Evolutionary conservation across 129 eudicot species (phyloP), one percentile per base, ranked within the genome.

Genomic region (Chrysanthemum seticuspe): DNA sequence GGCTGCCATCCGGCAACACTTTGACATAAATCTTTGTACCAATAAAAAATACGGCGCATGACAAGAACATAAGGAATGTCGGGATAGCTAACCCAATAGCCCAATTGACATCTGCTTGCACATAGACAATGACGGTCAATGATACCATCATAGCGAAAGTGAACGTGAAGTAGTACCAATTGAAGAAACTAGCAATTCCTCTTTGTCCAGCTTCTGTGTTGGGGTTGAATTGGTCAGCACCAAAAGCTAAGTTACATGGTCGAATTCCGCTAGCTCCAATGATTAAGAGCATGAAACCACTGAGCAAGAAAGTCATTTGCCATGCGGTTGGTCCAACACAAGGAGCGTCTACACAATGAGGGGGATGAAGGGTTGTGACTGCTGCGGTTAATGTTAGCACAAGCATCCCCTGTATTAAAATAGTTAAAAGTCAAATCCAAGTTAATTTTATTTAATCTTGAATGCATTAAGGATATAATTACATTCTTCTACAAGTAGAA

Each of bases 81-180:
- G 88, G 88, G 36, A 84, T 77, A 4, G 83, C 85, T 62, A 84
- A 70, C 7, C 88, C 88, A 7, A 84, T 77, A 15, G 84, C 85
- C 88, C 88, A 84, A 51, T 70, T 80, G 52, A 84, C 13, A 18
- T 80, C 34, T 2, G 88, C 66, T 69, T 84, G 88, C 21, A 84
- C 80, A 51, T 84, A 84, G 50, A 84, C 85, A 5, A 84, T 80
- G 11, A 80, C 12, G 18, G 88, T 84, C 71, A 84, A 23, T 0
- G 88, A 84, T 10, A 84, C 66, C 88, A 84, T 80, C 80, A 80
- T 74, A 2, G 88, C 88, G 2, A 84, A 84, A 1, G 88, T 84
- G 72, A 73, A 76, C 7, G 88, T 84, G 78, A 80, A 84, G 77
- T 80, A 84, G 85, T 84, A 84, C 88, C 88, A 84, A 16, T 84